Base-by-base conservation (phyloP, 2,329 filamentous ascomycete species). In the Rhynchosporium agropyri region DNA sequence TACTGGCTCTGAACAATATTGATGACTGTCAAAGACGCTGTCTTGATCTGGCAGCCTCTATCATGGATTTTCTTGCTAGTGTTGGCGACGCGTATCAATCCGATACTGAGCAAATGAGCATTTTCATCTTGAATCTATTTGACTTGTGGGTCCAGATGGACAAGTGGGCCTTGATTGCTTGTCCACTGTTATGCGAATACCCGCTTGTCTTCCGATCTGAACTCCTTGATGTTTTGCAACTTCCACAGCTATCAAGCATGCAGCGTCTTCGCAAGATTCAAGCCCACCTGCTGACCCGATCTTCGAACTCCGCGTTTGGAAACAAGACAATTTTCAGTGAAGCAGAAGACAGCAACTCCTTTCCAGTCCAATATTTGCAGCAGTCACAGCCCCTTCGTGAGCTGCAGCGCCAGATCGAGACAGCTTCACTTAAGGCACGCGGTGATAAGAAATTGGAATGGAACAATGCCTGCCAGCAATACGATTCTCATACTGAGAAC, bases 131-230 rank as follows among this genome's bases (percentile, higher is more conserved):
- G 1, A 78, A 75, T 7, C 49, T 85, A 0, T 79, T 89, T 69
- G 81, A 84, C 56, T 66, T 87, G 0, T 90, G 86, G 87, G 71
- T 82, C 3, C 68, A 71, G 1, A 79, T 89, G 71, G 88, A 90
- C 65, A 68, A 75, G 12, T 72, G 70, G 15, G 80, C 81, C 0
- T 73, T 77, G 0, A 10, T 50, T 0, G 64, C 66, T 0, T 84
- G 77, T 53, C 80, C 81, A 0, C 70, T 88, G 0, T 73, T 90
- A 0, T 36, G 55, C 0, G 74, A 83, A 0, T 87, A 81, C 58
- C 76, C 81, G 12, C 83, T 86, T 0, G 75, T 77, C 0, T 82
- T 90, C 53, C 65, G 72, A 0, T 73, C 81, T 0, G 75, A 80
- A 3, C 69, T 82, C 0, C 73, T 90, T 1, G 79, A 89, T 68